A percentile compares a stretch with the other conserved stretches of the same genome.
Evolutionary conservation across 352 stramenopile species (phyloP).

Genomic region (Halophytophthora polymorphica): DNA sequence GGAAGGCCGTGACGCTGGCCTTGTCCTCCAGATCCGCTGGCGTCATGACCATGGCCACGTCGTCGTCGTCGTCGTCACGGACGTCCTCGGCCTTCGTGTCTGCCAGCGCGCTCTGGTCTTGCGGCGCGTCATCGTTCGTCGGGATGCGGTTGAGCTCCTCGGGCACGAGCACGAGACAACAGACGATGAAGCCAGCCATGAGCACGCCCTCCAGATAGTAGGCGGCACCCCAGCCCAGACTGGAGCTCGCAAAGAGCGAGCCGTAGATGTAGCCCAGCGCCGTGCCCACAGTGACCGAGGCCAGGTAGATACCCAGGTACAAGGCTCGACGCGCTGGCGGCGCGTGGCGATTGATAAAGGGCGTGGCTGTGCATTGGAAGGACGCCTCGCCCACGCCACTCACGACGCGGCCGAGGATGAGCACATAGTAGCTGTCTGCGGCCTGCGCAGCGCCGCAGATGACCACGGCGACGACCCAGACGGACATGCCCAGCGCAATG

Average conservation of each 20-base stretch:
- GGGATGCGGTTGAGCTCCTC: constrained; percentile 55
- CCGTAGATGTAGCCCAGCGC: constrained; percentile 91
- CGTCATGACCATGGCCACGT: constrained; percentile 15
- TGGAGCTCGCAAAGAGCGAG: constrained; percentile 54
- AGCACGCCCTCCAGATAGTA: constrained; percentile 87
- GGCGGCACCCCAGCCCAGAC: constrained; percentile 70
- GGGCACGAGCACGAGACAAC: constrained; percentile 60
- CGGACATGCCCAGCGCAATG: constrained; percentile 82
- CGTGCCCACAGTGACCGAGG: constrained; percentile 89
- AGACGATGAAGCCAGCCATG: constrained; percentile 76
- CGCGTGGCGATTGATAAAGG: constrained; percentile 91
- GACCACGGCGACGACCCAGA: constrained; percentile 89
- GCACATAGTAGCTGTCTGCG: constrained; percentile 84
- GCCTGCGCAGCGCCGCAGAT: constrained; percentile 80
- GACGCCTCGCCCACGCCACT: constrained; percentile 90
- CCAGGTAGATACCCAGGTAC: constrained; percentile 92
- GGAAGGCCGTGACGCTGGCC: constrained; percentile 21
- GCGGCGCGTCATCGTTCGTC: constrained; percentile 14
- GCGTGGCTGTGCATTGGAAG: constrained; percentile 91
- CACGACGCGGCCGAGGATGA: constrained; percentile 86
- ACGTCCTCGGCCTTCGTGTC: constrained; percentile 12
- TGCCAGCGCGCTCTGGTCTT: constrained; percentile 4
- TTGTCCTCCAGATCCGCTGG: constrained; percentile 20
- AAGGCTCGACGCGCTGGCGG: constrained; percentile 63
- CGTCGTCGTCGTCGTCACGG: constrained; percentile 16